Evolutionary conservation across 495 filamentous ascomycete genomes (phyloP).

Genomic region (Podospora appendiculata): DNA sequence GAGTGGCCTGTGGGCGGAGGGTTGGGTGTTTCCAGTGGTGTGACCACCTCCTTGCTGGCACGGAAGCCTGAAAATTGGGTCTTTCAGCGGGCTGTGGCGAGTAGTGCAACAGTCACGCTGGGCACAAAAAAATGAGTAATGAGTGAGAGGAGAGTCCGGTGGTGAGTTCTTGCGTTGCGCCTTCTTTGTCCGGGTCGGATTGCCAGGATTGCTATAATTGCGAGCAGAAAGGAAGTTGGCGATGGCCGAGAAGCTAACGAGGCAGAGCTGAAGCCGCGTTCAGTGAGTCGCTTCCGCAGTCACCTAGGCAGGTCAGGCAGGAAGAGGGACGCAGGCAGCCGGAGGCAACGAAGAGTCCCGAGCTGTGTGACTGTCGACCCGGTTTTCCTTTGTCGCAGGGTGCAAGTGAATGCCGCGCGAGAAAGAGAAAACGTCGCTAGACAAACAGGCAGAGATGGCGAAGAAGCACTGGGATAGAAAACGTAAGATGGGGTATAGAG

Average conservation of each 20-base stretch:
- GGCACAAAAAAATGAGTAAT: slow-evolving; percentile 2
- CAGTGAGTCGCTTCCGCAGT: too few species aligned
- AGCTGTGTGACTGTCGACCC: slow-evolving; percentile 13
- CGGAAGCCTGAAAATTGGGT: slow-evolving; percentile 33
- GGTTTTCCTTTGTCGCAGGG: slow-evolving; percentile 30
- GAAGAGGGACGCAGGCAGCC: not conserved
- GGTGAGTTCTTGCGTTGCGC: slow-evolving; percentile 1
- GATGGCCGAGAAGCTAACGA: too few species aligned
- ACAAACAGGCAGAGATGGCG: slow-evolving; percentile 19
- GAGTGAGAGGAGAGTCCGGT: slow-evolving; percentile 9
- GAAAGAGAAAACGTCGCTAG: slow-evolving; percentile 21
- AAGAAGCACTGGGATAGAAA: slow-evolving; percentile 1
- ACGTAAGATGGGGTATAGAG: slow-evolving; percentile 10
- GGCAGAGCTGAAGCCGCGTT: too few species aligned
- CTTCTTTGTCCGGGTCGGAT: slow-evolving; percentile 7
- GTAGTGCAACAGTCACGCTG: slow-evolving; percentile 10
- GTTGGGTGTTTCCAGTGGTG: slow-evolving; percentile 14
- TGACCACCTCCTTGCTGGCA: slow-evolving; percentile 13
- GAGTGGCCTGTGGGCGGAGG: slow-evolving; percentile 3
- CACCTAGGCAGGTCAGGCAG: too few species aligned
- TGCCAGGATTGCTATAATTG: too few species aligned
- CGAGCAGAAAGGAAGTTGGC: too few species aligned
- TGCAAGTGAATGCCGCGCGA: slow-evolving; percentile 44
- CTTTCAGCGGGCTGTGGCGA: slow-evolving; percentile 20
- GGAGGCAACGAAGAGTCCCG: not conserved